Conservation (phyloP, 75 land plant species). For the Picea glauca region DNA sequence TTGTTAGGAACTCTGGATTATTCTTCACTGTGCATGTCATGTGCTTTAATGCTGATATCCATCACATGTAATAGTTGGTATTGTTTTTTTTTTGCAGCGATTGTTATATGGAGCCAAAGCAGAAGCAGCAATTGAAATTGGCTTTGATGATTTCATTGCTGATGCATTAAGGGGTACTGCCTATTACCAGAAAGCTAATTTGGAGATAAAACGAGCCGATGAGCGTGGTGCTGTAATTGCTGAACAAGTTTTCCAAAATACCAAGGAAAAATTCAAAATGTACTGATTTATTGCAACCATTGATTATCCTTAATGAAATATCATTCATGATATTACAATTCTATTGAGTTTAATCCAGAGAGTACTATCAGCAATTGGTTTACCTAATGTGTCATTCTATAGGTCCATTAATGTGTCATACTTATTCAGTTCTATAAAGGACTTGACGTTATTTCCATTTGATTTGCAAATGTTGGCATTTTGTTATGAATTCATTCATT, state of each 20-base stretch:
- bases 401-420: neutral
- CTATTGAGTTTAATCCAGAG: neutral
- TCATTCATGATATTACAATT: neutral
- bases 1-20: neutral
- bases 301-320: neutral
- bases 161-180: conserved; percentile 95
- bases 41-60: neutral
- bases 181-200: conserved; percentile 75
- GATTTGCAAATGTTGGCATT: neutral
- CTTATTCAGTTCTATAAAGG: neutral
- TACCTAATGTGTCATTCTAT: neutral
- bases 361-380: neutral
- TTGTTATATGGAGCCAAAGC: conserved; percentile 97
- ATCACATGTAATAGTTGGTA: neutral
- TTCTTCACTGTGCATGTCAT: neutral
- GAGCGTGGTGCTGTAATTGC: conserved; percentile 79
- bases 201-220: conserved; percentile 90
- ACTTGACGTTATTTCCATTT: neutral
- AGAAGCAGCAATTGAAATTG: conserved; percentile 93
- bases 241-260: conserved; percentile 84
- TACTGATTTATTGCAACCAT: conserved; percentile 36
- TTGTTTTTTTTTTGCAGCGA: conserved; percentile 40
- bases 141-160: conserved; percentile 97
- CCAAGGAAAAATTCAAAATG: conserved; percentile 73
- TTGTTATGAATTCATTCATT: neutral